phyloP scores from a whole-genome alignment of 768 basidiomycete species.

The Tulasnella sp. region DNA sequence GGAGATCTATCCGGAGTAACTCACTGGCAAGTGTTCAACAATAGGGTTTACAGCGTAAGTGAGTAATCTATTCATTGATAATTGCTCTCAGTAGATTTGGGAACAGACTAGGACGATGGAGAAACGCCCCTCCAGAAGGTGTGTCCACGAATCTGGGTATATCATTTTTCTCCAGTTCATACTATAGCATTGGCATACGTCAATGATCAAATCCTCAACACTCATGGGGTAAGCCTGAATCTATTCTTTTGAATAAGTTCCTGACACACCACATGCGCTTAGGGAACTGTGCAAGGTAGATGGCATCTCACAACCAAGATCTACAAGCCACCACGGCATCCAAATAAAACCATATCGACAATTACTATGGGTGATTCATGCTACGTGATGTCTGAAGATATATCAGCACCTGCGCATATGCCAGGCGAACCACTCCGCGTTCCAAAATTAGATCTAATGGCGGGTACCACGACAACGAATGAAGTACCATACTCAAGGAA shows the following conservation, averaged over 20 bases:
- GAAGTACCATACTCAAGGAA: slow-evolving; percentile 3
- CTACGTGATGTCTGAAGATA: neutral
- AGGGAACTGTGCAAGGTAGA: neutral
- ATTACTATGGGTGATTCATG: slow-evolving; percentile 7
- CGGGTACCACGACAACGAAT: too few relatives aligned
- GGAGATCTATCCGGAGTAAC: too few relatives aligned
- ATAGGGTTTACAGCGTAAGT: too few relatives aligned
- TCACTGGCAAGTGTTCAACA: too few relatives aligned
- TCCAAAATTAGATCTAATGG: too few relatives aligned
- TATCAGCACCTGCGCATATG: neutral
- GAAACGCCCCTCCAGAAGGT: slow-evolving; percentile 5
- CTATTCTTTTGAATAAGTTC: neutral
- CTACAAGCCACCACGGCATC: slow-evolving; percentile 4
- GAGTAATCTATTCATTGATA: too few relatives aligned
- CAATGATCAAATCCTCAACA: neutral
- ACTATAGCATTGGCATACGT: neutral
- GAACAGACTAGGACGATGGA: slow-evolving; percentile 12
- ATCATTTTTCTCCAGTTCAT: neutral
- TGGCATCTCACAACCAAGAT: slow-evolving; percentile 10
- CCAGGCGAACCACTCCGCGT: neutral
- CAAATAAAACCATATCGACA: slow-evolving; percentile 5
- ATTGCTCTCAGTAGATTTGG: too few relatives aligned
- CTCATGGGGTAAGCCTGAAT: neutral
- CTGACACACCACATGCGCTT: too few relatives aligned
- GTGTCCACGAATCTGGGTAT: neutral